Base-by-base conservation (phyloP, 345 rosid genomes). In the Lenwebbia sp. region DNA sequence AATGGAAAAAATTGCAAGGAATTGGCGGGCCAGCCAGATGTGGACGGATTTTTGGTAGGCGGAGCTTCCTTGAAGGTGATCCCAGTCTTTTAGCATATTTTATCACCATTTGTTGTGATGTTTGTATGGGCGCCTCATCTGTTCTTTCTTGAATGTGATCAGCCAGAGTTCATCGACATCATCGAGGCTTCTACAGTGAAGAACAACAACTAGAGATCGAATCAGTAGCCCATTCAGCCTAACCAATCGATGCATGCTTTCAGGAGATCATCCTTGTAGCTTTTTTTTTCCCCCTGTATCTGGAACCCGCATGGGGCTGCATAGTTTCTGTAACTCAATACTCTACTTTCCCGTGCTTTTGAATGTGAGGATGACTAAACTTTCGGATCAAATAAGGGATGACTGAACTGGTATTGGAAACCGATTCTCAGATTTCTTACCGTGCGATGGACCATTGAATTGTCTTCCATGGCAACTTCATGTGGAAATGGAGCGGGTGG, bases 41-140 rank as follows among this genome's bases (percentile, higher is more conserved):
- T 95, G 47, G 98, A 94, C 86, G 98, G 96, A 84, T 95, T 95
- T 91, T 92, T 95, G 91, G 98, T 95, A 58, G 96, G 95, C 14
- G 98, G 96, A 85, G 98, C 98, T 86, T 95, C 98, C 55, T 87
- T 95, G 51, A 94, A 95, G 95, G 96, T 94, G 84, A 22, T 37
- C 81, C 47, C 55, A 2, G 15, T 50, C 81, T 52, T 33, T 33
- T 83, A 28, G 28, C 37, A 12, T 1, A 85, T 47, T 52, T 44
- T 53, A 56, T 55, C 12, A n/a, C 21, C 54, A 30, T 37, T 86
- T 47, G 28, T 26, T 58, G 70, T 26, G 33, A 60, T 40, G n/a
- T 62, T 50, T 57, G 19, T 54, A 86, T 37, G 49, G 50, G 33
- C 56, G 30, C 50, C 33, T 44, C 14, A 7, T 57, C 11, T 17